Conservation (phyloP, 805 yeast genomes). For the Yamadazyma nakazawae region DNA sequence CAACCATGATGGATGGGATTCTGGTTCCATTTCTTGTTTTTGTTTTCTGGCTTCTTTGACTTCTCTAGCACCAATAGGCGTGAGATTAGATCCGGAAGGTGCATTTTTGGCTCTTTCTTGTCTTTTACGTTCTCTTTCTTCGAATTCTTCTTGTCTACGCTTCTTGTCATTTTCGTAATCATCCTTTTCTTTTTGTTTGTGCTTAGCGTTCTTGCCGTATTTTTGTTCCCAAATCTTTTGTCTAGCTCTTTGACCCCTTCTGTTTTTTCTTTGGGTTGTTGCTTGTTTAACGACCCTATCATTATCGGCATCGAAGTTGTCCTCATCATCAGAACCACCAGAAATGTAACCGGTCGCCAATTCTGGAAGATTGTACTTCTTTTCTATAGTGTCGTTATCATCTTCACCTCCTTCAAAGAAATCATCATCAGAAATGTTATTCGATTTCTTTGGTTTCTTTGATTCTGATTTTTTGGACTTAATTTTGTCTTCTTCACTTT, state of each 20-base stretch:
- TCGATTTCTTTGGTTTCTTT: neutral
- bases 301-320: constrained; percentile 33
- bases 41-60: constrained; percentile 12
- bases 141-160: constrained; percentile 60
- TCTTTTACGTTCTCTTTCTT: constrained; percentile 69
- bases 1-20: constrained; percentile 95
- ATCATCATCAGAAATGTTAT: constrained; percentile 35
- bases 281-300: constrained; percentile 51
- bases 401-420: constrained; percentile 20
- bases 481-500: constrained; percentile 15
- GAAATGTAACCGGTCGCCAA: constrained; percentile 80
- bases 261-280: constrained; percentile 66
- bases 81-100: constrained; percentile 39
- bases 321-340: constrained; percentile 72
- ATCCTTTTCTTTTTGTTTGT: constrained; percentile 64
- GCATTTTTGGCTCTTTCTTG: constrained; percentile 45
- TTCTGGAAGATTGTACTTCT: constrained; percentile 53
- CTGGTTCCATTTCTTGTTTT: constrained; percentile 1
- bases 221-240: constrained; percentile 95
- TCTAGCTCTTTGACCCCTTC: constrained; percentile 97
- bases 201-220: constrained; percentile 81
- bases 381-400: constrained; percentile 17
- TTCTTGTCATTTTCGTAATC: constrained; percentile 55
- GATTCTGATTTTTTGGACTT: neutral
- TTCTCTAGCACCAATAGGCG: constrained; percentile 38